phyloP scores from a whole-genome alignment of 352 stramenopile genomes.

The Phytophthora meadii region DNA sequence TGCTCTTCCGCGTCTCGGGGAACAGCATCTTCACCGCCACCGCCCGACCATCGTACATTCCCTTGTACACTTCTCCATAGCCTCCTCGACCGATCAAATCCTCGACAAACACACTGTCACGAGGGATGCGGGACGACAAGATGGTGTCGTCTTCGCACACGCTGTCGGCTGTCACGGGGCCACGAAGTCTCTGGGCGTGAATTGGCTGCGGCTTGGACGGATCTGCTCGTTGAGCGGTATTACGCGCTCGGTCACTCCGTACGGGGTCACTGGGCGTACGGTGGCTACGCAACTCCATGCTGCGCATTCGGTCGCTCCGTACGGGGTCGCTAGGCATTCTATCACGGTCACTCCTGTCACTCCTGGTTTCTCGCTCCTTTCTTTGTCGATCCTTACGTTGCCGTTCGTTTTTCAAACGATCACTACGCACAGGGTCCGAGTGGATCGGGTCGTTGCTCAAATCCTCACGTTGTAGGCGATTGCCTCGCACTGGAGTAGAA shows the following conservation, averaged over 20 bases:
- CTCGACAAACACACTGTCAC: constrained; percentile 45
- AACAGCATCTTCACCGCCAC: constrained; percentile 67
- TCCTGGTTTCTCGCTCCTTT: constrained; percentile 22
- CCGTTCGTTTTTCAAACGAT: constrained; percentile 22
- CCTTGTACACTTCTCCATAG: constrained; percentile 66
- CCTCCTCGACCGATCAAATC: constrained; percentile 55
- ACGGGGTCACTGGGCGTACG: constrained; percentile 18
- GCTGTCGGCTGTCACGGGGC: constrained; percentile 39
- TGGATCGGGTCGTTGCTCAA: constrained; percentile 22
- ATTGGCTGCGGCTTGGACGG: constrained; percentile 9
- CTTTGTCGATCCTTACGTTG: constrained; percentile 18
- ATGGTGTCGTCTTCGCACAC: constrained; percentile 57
- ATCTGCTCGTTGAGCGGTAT: constrained; percentile 1
- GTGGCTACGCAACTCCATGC: constrained; percentile 13
- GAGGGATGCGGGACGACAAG: constrained; percentile 49
- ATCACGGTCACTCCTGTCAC: constrained; percentile 5
- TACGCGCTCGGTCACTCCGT: constrained; percentile 13
- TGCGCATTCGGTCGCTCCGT: constrained; percentile 16
- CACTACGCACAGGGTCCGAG: constrained; percentile 24
- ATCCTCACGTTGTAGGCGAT: constrained; percentile 27
- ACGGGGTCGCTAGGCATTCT: constrained; percentile 11
- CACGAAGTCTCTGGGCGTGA: constrained; percentile 30
- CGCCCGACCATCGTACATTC: constrained; percentile 35
- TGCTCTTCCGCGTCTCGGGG: constrained; percentile 46
- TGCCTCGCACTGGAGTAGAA: constrained; percentile 17